Evolutionary conservation across 192 early-diverging fungal species (phyloP).

Genomic region (Ambispora gerdemannii): DNA sequence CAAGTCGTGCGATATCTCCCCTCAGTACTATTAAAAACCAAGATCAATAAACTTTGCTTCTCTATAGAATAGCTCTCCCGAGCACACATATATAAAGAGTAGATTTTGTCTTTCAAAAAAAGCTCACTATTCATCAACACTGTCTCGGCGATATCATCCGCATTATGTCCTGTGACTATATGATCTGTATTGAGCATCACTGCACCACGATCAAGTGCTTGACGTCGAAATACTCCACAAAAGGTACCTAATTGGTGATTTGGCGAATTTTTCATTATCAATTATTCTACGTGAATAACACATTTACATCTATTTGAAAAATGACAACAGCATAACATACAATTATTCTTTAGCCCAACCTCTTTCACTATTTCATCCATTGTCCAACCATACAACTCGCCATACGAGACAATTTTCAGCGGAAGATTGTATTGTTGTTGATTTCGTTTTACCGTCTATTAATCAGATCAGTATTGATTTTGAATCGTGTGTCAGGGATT

Average conservation of each 20-base stretch:
- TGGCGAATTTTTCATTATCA: neutral
- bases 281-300: neutral
- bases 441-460: constrained; percentile 89
- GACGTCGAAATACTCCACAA: constrained; percentile 96
- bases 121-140: constrained; percentile 93
- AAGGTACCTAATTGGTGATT: constrained; percentile 64
- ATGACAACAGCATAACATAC: constrained; percentile 35
- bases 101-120: neutral
- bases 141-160: constrained; percentile 98
- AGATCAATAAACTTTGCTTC: too few species aligned
- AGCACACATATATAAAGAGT: neutral
- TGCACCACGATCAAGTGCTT: constrained; percentile 94
- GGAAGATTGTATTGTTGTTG: constrained; percentile 91
- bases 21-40: constrained; percentile 66
- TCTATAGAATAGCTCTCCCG: too few species aligned
- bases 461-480: too few species aligned
- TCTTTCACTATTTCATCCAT: constrained; percentile 97
- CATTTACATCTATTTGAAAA: too few species aligned
- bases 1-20: constrained; percentile 88
- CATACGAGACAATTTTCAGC: constrained; percentile 89
- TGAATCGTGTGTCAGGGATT: too few species aligned
- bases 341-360: constrained; percentile 96
- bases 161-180: constrained; percentile 98
- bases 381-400: constrained; percentile 95
- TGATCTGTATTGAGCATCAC: constrained; percentile 88